A percentile compares a stretch with the other conserved stretches of the same genome.
Conservation (phyloP, 805 yeast species). For the Saccharomycopsis microspora region DNA sequence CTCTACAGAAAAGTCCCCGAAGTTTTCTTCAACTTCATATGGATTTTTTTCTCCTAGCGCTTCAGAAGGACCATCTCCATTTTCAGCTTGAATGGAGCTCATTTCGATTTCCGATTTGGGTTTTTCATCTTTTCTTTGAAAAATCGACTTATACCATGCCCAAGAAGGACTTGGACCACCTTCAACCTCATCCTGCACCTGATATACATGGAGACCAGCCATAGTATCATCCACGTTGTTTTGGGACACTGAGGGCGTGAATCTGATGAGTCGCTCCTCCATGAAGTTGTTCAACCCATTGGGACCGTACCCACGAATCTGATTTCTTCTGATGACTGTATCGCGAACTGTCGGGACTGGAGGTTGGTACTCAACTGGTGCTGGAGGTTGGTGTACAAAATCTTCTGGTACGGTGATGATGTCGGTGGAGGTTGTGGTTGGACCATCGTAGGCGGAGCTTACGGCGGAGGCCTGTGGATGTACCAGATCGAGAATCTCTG, state of each 20-base stretch:
- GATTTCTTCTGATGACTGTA: conserved; percentile 6
- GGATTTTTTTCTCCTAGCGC: background rate
- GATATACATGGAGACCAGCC: background rate
- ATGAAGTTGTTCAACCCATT: conserved; percentile 14
- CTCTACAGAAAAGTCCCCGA: background rate
- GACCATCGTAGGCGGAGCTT: too few species aligned
- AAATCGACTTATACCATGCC: background rate
- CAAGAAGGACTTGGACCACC: background rate
- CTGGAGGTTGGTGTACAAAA: conserved; percentile 8
- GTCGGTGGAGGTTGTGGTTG: too few species aligned
- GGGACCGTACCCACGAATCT: conserved; percentile 8
- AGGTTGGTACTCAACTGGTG: background rate
- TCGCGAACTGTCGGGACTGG: conserved; percentile 2
- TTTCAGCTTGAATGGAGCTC: too few species aligned
- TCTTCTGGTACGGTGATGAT: background rate
- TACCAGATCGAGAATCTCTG: too few species aligned
- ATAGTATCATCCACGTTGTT: conserved; percentile 17
- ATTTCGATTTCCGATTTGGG: background rate
- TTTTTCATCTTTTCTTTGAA: background rate
- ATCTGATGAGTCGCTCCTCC: conserved; percentile 24
- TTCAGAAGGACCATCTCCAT: too few species aligned
- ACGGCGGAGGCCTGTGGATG: too few species aligned
- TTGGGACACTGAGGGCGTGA: conserved; percentile 21
- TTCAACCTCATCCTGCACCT: background rate
- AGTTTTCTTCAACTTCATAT: background rate